Evolutionary conservation across 2,329 filamentous ascomycete species (phyloP).

Genomic region (Chlorencoelia australis): DNA sequence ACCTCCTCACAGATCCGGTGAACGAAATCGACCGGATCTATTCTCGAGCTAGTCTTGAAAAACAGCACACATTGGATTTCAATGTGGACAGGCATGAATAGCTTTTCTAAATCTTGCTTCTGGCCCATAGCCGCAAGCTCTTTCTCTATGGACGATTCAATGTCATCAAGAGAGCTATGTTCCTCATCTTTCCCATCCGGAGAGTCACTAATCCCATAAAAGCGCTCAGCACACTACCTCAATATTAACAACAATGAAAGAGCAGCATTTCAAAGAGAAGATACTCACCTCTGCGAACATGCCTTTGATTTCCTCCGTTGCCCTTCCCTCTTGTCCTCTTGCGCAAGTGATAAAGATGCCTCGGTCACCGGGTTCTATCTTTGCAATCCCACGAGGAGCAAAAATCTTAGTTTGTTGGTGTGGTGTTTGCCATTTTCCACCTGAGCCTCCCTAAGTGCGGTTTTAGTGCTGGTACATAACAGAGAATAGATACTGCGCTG

Average conservation of each 20-base stretch:
- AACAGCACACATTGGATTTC: slow-evolving; percentile 55
- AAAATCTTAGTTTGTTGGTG: slow-evolving; percentile 43
- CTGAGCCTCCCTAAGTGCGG: slow-evolving; percentile 33
- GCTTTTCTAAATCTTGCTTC: slow-evolving; percentile 29
- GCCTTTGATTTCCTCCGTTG: slow-evolving; percentile 54
- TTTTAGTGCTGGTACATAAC: neutral
- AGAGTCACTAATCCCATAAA: slow-evolving; percentile 38
- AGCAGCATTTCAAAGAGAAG: neutral
- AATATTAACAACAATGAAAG: neutral
- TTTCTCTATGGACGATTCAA: slow-evolving; percentile 61
- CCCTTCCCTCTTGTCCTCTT: slow-evolving; percentile 59
- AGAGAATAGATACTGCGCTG: neutral
- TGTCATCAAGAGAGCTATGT: slow-evolving; percentile 46
- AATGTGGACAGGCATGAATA: slow-evolving; percentile 43
- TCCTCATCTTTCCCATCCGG: slow-evolving; percentile 30
- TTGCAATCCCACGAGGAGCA: slow-evolving; percentile 33
- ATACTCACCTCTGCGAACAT: slow-evolving; percentile 54
- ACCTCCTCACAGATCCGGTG: slow-evolving; percentile 47
- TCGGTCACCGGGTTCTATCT: slow-evolving; percentile 55
- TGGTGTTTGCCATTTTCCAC: slow-evolving; percentile 51
- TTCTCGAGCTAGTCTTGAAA: slow-evolving; percentile 43
- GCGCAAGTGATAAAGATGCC: slow-evolving; percentile 75
- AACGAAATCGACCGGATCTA: slow-evolving; percentile 46
- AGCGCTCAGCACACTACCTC: slow-evolving; percentile 51
- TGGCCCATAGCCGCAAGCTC: slow-evolving; percentile 57